phyloP scores from a whole-genome alignment of 1,139 yeast genomes.

The Kluyveromyces sp. region DNA sequence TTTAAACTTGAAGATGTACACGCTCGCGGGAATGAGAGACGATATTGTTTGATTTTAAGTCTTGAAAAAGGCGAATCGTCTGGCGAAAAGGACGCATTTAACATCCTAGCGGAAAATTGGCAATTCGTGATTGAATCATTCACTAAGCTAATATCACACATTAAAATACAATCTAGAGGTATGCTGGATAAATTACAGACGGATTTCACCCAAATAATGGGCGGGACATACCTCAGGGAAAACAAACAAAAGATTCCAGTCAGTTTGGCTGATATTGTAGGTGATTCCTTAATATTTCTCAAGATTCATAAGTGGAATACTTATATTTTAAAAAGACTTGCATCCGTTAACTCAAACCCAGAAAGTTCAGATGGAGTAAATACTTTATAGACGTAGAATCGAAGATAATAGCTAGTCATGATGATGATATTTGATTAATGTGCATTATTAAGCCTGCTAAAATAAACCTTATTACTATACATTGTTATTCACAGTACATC shows the following conservation, averaged over 20 bases:
- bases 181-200: constrained; percentile 34
- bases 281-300: constrained; percentile 52
- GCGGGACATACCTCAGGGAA: constrained; percentile 37
- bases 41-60: constrained; percentile 58
- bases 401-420: background rate
- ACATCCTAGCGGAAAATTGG: constrained; percentile 49
- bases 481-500: too few species aligned
- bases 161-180: constrained; percentile 39
- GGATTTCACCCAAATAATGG: constrained; percentile 32
- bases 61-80: constrained; percentile 45
- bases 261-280: constrained; percentile 51
- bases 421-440: too few species aligned
- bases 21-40: constrained; percentile 74
- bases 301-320: constrained; percentile 62
- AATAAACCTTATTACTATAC: too few species aligned
- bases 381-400: background rate
- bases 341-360: background rate
- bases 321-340: constrained; percentile 33
- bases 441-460: too few species aligned
- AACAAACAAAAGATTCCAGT: constrained; percentile 45
- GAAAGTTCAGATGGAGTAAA: background rate
- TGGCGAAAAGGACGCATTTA: constrained; percentile 22
- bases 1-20: constrained; percentile 62
- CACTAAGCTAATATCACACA: constrained; percentile 41
- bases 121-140: constrained; percentile 45